Conservation (phyloP, 1,139 yeast genomes). For the Magnusiomyces starmeri region DNA sequence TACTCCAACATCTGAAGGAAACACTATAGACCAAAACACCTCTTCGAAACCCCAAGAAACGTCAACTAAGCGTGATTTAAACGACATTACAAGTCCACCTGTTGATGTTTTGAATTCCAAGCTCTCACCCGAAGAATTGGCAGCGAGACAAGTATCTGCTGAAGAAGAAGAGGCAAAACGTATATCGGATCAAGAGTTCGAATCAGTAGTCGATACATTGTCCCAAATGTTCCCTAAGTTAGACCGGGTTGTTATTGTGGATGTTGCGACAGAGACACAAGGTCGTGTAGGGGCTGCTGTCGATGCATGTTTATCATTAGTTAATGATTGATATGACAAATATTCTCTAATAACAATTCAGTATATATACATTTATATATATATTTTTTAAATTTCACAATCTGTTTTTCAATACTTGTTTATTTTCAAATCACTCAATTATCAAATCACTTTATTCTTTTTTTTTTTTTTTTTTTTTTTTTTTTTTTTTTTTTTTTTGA, state of each 20-base stretch:
- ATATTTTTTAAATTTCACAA: background rate
- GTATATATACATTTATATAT: background rate
- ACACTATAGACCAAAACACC: background rate
- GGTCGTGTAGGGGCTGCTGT: constrained; percentile 70
- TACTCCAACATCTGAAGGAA: background rate
- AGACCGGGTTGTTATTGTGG: constrained; percentile 61
- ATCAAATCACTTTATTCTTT: background rate
- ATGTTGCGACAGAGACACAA: constrained; percentile 59
- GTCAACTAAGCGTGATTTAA: background rate
- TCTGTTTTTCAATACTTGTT: background rate
- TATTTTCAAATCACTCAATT: background rate
- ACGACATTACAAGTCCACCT: background rate
- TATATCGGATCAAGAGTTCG: constrained; percentile 37
- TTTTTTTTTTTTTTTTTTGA: background rate
- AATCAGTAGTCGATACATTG: constrained; percentile 42
- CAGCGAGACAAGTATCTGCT: constrained; percentile 36
- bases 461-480: background rate
- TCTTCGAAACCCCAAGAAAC: background rate
- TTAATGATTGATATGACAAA: constrained; percentile 19
- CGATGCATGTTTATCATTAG: constrained; percentile 45
- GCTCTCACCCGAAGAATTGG: constrained; percentile 31
- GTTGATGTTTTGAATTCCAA: background rate
- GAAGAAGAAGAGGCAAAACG: constrained; percentile 35
- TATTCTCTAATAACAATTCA: too few relatives aligned
- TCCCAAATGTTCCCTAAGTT: constrained; percentile 69